Percentiles rank a stretch among this genome's conserved stretches.
Evolutionary conservation across 179 eudicot species (phyloP).

Genomic region (Amaranthus tricolor): DNA sequence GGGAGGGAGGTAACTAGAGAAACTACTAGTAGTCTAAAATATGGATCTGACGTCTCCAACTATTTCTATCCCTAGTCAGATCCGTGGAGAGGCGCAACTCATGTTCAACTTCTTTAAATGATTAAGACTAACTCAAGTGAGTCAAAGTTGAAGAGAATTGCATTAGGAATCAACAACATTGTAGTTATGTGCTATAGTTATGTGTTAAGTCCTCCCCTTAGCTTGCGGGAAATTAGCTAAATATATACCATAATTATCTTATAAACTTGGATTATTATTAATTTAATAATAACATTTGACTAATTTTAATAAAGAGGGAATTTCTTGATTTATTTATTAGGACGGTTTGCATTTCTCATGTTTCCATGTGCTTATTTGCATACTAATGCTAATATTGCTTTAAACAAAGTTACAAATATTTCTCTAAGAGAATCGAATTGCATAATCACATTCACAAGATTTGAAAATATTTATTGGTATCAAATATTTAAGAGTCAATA

Average conservation of each 20-base stretch:
- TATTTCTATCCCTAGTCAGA: too few species aligned
- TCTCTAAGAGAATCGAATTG: neutral
- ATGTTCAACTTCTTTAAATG: constrained; percentile 1
- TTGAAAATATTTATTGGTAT: neutral
- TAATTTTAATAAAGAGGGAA: neutral
- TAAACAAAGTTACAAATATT: neutral
- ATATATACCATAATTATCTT: neutral
- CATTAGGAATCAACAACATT: constrained; percentile 17
- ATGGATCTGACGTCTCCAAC: too few species aligned
- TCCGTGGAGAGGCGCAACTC: too few species aligned
- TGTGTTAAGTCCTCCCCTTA: constrained; percentile 10
- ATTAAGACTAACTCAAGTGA: constrained; percentile 11
- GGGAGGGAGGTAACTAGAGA: too few species aligned
- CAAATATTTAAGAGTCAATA: too few species aligned
- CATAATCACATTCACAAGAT: neutral
- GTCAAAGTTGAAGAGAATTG: constrained; percentile 8
- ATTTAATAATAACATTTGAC: constrained; percentile 15
- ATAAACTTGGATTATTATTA: neutral
- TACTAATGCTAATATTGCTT: constrained; percentile 17
- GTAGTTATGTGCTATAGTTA: constrained; percentile 26
- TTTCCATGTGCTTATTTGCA: constrained; percentile 24
- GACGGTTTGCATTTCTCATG: constrained; percentile 14
- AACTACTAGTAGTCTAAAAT: too few species aligned
- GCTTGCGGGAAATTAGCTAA: constrained; percentile 17
- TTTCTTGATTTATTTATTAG: neutral